Conservation (phyloP, 2,329 filamentous ascomycete species). For the Scedosporium dehoogii region DNA sequence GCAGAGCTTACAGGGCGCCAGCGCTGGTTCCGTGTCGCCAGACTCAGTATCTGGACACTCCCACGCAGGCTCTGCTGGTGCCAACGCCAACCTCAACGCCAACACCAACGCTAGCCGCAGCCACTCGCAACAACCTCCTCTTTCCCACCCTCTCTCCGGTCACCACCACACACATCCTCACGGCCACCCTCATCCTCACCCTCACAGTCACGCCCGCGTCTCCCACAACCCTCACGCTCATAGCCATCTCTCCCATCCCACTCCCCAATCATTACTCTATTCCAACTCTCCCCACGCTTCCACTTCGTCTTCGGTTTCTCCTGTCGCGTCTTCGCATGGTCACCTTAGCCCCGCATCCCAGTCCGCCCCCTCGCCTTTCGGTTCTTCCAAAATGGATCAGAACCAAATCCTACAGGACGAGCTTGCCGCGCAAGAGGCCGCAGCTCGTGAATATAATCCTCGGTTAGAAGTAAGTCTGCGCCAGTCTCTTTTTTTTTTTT, state of each 20-base stretch:
- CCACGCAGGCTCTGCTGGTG: background rate
- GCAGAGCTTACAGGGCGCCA: background rate
- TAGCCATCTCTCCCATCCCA: background rate
- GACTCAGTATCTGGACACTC: background rate
- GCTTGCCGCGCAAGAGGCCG: slow-evolving; percentile 43
- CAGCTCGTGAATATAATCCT: slow-evolving; percentile 49
- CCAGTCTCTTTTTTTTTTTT: background rate
- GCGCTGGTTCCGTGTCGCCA: background rate
- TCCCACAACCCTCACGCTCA: slow-evolving; percentile 2
- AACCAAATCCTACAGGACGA: slow-evolving; percentile 1
- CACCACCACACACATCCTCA: slow-evolving; percentile 2
- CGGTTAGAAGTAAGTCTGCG: slow-evolving; percentile 39
- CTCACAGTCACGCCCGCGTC: slow-evolving; percentile 5
- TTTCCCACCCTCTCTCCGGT: slow-evolving; percentile 3
- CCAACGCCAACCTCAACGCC: background rate
- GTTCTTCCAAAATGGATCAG: slow-evolving; percentile 3
- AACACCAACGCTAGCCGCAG: slow-evolving; percentile 1
- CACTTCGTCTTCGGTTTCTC: slow-evolving; percentile 9
- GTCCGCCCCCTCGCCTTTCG: slow-evolving; percentile 1
- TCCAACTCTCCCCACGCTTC: slow-evolving; percentile 3
- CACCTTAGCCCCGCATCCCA: slow-evolving; percentile 6
- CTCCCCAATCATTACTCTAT: slow-evolving; percentile 8
- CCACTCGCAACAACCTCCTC: slow-evolving; percentile 5
- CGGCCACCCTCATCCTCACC: background rate
- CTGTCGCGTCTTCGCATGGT: slow-evolving; percentile 1